Conservation (phyloP, 306 rosid genomes). For the Sicyos edulis region DNA sequence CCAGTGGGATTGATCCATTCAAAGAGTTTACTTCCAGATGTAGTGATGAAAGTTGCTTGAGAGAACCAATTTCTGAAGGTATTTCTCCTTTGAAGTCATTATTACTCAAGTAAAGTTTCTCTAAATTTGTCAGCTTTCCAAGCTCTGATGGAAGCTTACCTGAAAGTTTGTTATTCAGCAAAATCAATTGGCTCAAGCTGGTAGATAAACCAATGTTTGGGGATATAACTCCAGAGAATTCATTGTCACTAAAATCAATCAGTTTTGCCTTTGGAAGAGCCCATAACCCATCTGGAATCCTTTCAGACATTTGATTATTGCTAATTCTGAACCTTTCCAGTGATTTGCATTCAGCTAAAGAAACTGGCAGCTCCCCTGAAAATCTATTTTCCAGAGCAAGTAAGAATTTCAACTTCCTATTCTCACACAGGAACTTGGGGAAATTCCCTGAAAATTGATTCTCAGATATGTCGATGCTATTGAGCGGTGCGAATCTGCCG, state of each 20-base stretch:
- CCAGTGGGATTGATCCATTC: slow-evolving; percentile 58
- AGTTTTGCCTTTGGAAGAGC: slow-evolving; percentile 59
- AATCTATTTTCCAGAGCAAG: slow-evolving; percentile 81
- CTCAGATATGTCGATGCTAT: slow-evolving; percentile 89
- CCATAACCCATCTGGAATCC: slow-evolving; percentile 63
- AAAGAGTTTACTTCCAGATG: slow-evolving; percentile 67
- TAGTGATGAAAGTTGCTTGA: slow-evolving; percentile 67
- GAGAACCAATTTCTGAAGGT: slow-evolving; percentile 59
- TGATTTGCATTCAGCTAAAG: slow-evolving; percentile 65
- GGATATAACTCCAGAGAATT: slow-evolving; percentile 55
- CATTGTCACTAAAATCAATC: slow-evolving; percentile 75
- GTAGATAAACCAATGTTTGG: slow-evolving; percentile 53
- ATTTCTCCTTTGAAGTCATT: slow-evolving; percentile 64
- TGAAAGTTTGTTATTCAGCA: slow-evolving; percentile 60
- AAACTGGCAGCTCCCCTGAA: slow-evolving; percentile 62
- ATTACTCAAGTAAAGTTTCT: slow-evolving; percentile 58
- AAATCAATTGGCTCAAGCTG: slow-evolving; percentile 52
- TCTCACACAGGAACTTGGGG: slow-evolving; percentile 77
- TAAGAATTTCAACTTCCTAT: slow-evolving; percentile 45
- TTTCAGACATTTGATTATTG: slow-evolving; percentile 56
- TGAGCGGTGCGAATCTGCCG: slow-evolving; percentile 59
- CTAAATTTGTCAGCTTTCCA: slow-evolving; percentile 62
- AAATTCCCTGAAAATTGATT: slow-evolving; percentile 79
- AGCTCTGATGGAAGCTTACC: slow-evolving; percentile 70
- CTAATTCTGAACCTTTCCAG: slow-evolving; percentile 66